Evolutionary conservation across 2,329 filamentous ascomycete species (phyloP).

Genomic region (Monilinia fructigena): DNA sequence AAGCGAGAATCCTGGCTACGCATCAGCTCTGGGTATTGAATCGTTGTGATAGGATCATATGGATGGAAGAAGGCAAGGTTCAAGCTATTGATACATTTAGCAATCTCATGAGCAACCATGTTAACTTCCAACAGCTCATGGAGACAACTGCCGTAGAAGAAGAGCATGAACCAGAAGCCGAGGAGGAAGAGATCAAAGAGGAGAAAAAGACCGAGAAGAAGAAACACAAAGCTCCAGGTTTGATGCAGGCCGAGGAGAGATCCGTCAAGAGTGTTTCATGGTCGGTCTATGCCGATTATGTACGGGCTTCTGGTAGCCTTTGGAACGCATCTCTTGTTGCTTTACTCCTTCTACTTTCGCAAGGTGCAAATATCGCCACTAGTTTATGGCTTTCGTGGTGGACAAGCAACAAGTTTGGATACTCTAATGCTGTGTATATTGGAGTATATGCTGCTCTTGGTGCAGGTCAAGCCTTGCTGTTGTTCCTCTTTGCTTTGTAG

Average conservation of each 20-base stretch:
- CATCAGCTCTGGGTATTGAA: slow-evolving; percentile 93
- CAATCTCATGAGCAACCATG: slow-evolving; percentile 76
- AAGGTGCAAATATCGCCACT: slow-evolving; percentile 82
- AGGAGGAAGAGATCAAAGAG: slow-evolving; percentile 48
- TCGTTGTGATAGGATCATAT: slow-evolving; percentile 87
- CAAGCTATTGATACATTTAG: slow-evolving; percentile 86
- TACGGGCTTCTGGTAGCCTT: slow-evolving; percentile 59
- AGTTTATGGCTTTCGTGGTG: slow-evolving; percentile 67
- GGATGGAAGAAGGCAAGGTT: slow-evolving; percentile 85
- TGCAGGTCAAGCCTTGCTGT: slow-evolving; percentile 65
- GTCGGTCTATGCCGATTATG: slow-evolving; percentile 64
- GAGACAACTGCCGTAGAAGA: slow-evolving; percentile 75
- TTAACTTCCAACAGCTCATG: slow-evolving; percentile 78
- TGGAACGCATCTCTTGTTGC: slow-evolving; percentile 57
- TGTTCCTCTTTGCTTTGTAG: slow-evolving; percentile 75
- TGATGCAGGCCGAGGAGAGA: slow-evolving; percentile 72
- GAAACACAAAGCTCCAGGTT: slow-evolving; percentile 53
- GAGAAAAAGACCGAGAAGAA: slow-evolving; percentile 46
- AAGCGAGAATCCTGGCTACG: slow-evolving; percentile 87
- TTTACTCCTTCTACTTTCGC: slow-evolving; percentile 56
- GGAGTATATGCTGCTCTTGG: slow-evolving; percentile 71
- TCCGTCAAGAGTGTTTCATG: slow-evolving; percentile 63
- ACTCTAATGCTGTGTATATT: slow-evolving; percentile 69
- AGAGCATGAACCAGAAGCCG: slow-evolving; percentile 53
- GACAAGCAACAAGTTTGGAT: slow-evolving; percentile 54